Evolutionary conservation across 768 basidiomycete species (phyloP).

Genomic region (Naematelia encephala): DNA sequence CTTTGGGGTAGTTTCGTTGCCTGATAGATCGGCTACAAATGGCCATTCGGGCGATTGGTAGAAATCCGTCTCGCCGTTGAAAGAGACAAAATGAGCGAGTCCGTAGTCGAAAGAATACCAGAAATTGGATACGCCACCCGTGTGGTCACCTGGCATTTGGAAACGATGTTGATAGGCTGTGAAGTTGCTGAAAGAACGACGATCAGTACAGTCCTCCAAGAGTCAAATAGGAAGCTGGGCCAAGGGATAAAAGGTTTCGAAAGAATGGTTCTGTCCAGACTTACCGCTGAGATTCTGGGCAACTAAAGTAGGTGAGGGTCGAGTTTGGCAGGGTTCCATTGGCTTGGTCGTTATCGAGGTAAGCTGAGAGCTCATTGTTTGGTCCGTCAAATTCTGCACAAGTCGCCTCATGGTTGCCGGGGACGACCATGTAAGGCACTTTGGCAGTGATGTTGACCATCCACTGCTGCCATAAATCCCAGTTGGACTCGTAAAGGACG

Average conservation of each 20-base stretch:
- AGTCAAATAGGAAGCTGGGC: too few species aligned
- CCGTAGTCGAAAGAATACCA: slow-evolving; percentile 44
- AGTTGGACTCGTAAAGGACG: slow-evolving; percentile 25
- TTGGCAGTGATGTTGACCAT: slow-evolving; percentile 22
- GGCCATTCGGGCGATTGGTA: slow-evolving; percentile 19
- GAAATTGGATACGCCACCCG: slow-evolving; percentile 25
- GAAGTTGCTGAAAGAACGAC: too few species aligned
- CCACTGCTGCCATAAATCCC: slow-evolving; percentile 30
- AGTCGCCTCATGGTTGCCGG: slow-evolving; percentile 44
- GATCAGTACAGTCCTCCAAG: too few species aligned
- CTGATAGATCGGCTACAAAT: slow-evolving; percentile 25
- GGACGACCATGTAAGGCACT: slow-evolving; percentile 30
- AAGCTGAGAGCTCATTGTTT: slow-evolving; percentile 14
- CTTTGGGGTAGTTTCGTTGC: slow-evolving; percentile 24
- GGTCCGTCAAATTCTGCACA: slow-evolving; percentile 19
- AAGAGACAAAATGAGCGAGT: slow-evolving; percentile 39
- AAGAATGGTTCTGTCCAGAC: too few species aligned
- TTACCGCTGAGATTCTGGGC: slow-evolving; percentile 16
- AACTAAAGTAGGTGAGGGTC: slow-evolving; percentile 14
- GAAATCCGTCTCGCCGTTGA: slow-evolving; percentile 35
- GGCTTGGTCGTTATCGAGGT: slow-evolving; percentile 7
- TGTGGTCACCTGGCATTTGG: slow-evolving; percentile 28
- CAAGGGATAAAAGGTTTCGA: too few species aligned
- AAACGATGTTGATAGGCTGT: slow-evolving; percentile 31
- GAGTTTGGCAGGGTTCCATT: slow-evolving; percentile 13